A percentile compares a stretch with the other conserved stretches of the same genome.
phyloP scores from a whole-genome alignment of 2,329 filamentous ascomycete genomes.

The Tolypocladium paradoxum region DNA sequence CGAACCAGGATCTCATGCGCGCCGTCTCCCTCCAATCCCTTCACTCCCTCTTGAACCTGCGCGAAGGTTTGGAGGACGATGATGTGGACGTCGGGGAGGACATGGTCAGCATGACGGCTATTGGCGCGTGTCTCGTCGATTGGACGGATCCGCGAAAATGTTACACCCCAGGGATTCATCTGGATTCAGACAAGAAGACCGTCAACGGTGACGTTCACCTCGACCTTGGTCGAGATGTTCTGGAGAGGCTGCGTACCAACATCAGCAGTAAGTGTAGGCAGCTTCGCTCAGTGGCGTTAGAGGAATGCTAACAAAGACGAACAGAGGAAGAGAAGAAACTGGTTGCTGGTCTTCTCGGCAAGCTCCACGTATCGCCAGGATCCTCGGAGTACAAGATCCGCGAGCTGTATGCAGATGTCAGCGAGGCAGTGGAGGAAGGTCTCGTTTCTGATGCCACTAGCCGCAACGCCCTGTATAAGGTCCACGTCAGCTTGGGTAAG shows the following conservation, averaged over 20 bases:
- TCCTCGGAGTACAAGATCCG: slow-evolving; percentile 48
- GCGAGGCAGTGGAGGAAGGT: slow-evolving; percentile 52
- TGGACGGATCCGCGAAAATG: slow-evolving; percentile 91
- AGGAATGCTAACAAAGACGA: slow-evolving; percentile 1
- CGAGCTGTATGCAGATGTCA: slow-evolving; percentile 45
- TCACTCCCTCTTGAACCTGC: slow-evolving; percentile 61
- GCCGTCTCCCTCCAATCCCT: slow-evolving; percentile 63
- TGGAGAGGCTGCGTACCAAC: slow-evolving; percentile 61
- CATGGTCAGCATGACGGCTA: slow-evolving; percentile 68
- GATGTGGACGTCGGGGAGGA: slow-evolving; percentile 64
- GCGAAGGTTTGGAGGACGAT: slow-evolving; percentile 64
- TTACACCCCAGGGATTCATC: slow-evolving; percentile 38
- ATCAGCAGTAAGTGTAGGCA: slow-evolving; percentile 48
- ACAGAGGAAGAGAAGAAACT: slow-evolving; percentile 79
- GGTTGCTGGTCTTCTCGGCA: slow-evolving; percentile 65
- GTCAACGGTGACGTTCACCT: slow-evolving; percentile 73
- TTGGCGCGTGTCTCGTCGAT: slow-evolving; percentile 76
- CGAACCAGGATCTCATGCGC: slow-evolving; percentile 77
- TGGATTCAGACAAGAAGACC: slow-evolving; percentile 49
- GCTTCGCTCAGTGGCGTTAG: no score
- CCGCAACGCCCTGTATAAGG: slow-evolving; percentile 56
- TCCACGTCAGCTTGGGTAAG: slow-evolving; percentile 56
- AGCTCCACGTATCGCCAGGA: slow-evolving; percentile 66
- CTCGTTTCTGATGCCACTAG: slow-evolving; percentile 49
- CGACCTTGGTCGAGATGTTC: slow-evolving; percentile 62